A percentile compares a stretch with the other conserved stretches of the same genome.
Evolutionary conservation across 768 basidiomycete species (phyloP).

Genomic region (Mycena amicta): DNA sequence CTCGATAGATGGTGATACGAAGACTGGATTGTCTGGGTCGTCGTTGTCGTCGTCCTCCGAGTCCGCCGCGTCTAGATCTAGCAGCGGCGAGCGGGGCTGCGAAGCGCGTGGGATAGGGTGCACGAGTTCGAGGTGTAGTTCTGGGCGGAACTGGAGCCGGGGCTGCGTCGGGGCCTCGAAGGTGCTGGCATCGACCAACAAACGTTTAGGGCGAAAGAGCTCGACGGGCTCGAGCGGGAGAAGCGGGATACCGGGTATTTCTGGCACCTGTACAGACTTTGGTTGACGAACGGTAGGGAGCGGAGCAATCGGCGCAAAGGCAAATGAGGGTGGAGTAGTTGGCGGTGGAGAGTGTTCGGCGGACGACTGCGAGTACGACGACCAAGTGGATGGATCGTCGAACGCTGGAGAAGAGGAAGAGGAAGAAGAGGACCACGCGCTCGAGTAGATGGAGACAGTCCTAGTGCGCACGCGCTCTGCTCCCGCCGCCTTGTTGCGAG

Average conservation of each 20-base stretch:
- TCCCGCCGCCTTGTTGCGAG: not conserved
- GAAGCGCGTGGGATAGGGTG: not conserved
- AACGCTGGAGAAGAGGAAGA: not conserved
- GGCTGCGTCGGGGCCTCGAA: not conserved
- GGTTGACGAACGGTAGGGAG: not conserved
- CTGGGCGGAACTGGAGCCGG: not conserved
- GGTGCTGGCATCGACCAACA: not conserved
- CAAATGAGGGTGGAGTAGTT: not conserved
- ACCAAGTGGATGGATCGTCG: not conserved
- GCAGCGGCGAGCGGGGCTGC: not conserved
- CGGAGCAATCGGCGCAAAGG: not conserved
- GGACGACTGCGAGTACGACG: conserved; percentile 1
- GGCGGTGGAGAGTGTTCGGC: not conserved
- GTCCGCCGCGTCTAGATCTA: not conserved
- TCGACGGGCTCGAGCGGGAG: not conserved
- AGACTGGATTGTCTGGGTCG: no score
- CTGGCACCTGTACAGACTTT: not conserved
- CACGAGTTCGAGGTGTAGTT: not conserved
- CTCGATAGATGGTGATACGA: no score
- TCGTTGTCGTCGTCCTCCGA: no score
- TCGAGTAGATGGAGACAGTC: not conserved
- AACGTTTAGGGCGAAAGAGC: not conserved
- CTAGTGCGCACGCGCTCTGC: not conserved
- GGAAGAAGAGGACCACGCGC: not conserved
- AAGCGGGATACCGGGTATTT: not conserved